Percentiles rank a stretch among this genome's conserved stretches.
These are phyloP conservation scores for Pythium periplocum DNA, from an alignment of 352 stramenopile genomes.

Conservation along the genomic window DNA sequence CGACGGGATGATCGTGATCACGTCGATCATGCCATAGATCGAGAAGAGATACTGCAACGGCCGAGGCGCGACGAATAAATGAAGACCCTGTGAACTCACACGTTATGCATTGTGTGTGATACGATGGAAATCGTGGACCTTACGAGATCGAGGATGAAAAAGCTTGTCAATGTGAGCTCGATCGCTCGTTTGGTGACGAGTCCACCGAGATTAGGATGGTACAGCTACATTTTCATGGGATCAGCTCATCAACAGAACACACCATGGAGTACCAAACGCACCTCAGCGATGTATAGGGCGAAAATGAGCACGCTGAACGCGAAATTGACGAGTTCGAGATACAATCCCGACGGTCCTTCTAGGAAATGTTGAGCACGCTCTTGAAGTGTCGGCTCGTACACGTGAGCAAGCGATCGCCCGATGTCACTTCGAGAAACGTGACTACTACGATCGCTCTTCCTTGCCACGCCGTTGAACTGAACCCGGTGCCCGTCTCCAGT, in stretches of 20 bases:
- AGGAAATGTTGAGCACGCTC: conserved; percentile 31
- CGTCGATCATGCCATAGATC: conserved; percentile 48
- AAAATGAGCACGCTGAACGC: conserved; percentile 58
- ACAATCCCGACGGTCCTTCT: conserved; percentile 30
- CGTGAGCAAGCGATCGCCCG: conserved; percentile 23
- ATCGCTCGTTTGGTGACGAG: conserved; percentile 14
- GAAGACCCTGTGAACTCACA: conserved; percentile 19
- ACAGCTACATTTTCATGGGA: conserved; percentile 26
- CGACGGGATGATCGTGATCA: conserved; percentile 65
- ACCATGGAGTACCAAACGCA: conserved; percentile 6
- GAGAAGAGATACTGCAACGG: conserved; percentile 45
- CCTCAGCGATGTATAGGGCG: conserved; percentile 51
- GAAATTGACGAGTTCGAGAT: conserved; percentile 54
- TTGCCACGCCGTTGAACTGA: conserved; percentile 15
- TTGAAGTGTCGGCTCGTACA: conserved; percentile 46
- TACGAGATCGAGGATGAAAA: conserved; percentile 65
- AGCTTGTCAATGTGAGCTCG: conserved; percentile 42
- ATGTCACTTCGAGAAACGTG: conserved; percentile 14
- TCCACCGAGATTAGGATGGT: conserved; percentile 20
- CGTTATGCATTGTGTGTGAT: too few species aligned
- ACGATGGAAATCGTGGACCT: not conserved
- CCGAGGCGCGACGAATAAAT: conserved; percentile 41
- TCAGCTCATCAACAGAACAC: not conserved
- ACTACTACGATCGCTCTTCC: conserved; percentile 21
- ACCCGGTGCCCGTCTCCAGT: conserved; percentile 7